Percentiles rank a stretch among this genome's conserved stretches.
These are phyloP conservation scores for Elaphomyces granulatus DNA, from an alignment of 495 filamentous ascomycete species.

Conservation along the genomic window DNA sequence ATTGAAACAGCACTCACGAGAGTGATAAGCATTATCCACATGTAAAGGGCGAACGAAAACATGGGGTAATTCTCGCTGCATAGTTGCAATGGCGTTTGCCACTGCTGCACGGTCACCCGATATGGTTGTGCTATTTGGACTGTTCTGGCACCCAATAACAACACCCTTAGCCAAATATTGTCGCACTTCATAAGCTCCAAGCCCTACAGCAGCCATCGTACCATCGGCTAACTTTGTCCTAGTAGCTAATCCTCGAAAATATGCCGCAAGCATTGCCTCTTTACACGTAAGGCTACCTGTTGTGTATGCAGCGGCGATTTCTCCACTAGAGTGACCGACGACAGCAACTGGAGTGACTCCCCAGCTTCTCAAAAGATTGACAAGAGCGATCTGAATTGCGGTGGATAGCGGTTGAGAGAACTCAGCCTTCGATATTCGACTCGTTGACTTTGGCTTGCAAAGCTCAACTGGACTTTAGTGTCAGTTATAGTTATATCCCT, in stretches of 20 bases:
- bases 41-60: slow-evolving; percentile 15
- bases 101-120: slow-evolving; percentile 25
- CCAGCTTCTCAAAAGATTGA: slow-evolving; percentile 9
- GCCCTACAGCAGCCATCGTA: slow-evolving; percentile 30
- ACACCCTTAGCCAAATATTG: slow-evolving; percentile 13
- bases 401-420: slow-evolving; percentile 15
- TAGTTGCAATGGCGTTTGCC: slow-evolving; percentile 17
- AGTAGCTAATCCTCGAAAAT: slow-evolving; percentile 8
- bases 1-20: slow-evolving; percentile 14
- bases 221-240: slow-evolving; percentile 5
- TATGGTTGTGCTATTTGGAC: slow-evolving; percentile 18
- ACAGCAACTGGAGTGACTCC: slow-evolving; percentile 11
- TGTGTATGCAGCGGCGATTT: slow-evolving; percentile 13
- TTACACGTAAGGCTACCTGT: neutral
- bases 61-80: slow-evolving; percentile 15
- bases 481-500: neutral
- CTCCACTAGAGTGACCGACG: slow-evolving; percentile 13
- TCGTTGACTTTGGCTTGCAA: slow-evolving; percentile 1
- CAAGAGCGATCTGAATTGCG: slow-evolving; percentile 17
- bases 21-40: slow-evolving; percentile 35
- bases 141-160: slow-evolving; percentile 20
- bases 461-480: neutral
- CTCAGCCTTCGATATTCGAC: slow-evolving; percentile 6
- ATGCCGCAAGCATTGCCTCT: slow-evolving; percentile 9
- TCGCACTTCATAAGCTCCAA: slow-evolving; percentile 18